A percentile compares a stretch with the other conserved stretches of the same genome.
phyloP scores from a whole-genome alignment of 441 rosid genomes.

The Gossypium schwendimanii region DNA sequence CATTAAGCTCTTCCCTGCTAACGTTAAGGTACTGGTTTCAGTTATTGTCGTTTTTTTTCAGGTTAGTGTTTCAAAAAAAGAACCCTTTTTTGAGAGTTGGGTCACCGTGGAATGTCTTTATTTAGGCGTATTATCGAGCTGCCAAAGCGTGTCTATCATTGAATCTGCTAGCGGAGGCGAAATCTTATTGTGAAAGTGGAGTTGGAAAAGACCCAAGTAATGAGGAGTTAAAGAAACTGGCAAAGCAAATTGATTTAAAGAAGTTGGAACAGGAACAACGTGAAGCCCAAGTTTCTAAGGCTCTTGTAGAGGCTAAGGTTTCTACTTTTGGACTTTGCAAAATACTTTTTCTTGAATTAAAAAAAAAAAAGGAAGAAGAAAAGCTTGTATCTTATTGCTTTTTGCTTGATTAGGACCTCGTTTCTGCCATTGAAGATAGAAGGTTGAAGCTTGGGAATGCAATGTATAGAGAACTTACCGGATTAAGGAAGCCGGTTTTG shows the following conservation, averaged over 20 bases:
- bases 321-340: constrained; percentile 8
- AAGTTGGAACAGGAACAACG: constrained; percentile 48
- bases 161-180: constrained; percentile 61
- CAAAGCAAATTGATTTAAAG: constrained; percentile 41
- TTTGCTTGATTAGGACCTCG: constrained; percentile 39
- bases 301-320: constrained; percentile 70
- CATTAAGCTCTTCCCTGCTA: constrained; percentile 42
- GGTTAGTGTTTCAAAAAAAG: not conserved
- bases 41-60: not conserved
- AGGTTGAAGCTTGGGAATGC: constrained; percentile 75
- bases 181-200: constrained; percentile 44
- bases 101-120: constrained; percentile 1
- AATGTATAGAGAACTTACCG: constrained; percentile 65
- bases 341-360: not conserved
- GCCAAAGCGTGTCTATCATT: constrained; percentile 70
- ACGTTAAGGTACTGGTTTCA: constrained; percentile 47
- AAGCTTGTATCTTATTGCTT: not conserved
- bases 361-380: not conserved
- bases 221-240: constrained; percentile 63
- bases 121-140: constrained; percentile 74
- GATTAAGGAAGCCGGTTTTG: constrained; percentile 62
- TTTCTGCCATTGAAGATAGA: constrained; percentile 59
- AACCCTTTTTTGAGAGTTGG: not conserved
- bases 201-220: constrained; percentile 55
- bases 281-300: constrained; percentile 52